phyloP scores from a whole-genome alignment of 805 yeast species.

The Ogataea pignaliae region DNA sequence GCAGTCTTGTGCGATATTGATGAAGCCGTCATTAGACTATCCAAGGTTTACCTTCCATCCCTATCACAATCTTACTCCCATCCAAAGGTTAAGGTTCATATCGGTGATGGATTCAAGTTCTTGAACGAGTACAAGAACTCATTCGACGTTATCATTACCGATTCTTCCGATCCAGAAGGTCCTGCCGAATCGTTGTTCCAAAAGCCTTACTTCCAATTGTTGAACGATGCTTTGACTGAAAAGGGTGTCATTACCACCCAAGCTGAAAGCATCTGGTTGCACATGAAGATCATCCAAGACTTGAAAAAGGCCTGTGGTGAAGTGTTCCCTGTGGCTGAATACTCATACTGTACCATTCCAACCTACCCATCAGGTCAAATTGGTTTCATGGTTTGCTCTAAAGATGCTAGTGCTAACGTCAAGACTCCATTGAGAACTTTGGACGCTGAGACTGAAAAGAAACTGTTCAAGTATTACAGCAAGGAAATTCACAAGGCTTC shows the following conservation, averaged over 20 bases:
- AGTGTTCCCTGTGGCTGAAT: conserved; percentile 89
- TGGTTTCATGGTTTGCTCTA: conserved; percentile 96
- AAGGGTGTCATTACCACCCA: conserved; percentile 91
- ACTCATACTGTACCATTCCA: conserved; percentile 90
- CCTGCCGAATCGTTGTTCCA: conserved; percentile 95
- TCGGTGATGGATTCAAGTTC: conserved; percentile 98
- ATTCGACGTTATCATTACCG: conserved; percentile 94
- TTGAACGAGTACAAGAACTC: conserved; percentile 70
- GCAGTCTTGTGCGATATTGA: conserved; percentile 94
- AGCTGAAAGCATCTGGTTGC: conserved; percentile 94
- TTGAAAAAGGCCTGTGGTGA: conserved; percentile 76
- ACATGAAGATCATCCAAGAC: conserved; percentile 75
- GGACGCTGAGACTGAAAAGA: conserved; percentile 54
- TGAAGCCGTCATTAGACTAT: conserved; percentile 82
- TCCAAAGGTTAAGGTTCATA: conserved; percentile 85
- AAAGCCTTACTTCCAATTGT: conserved; percentile 81
- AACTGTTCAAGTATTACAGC: conserved; percentile 78
- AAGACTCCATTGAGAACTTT: conserved; percentile 64
- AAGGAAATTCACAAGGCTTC: conserved; percentile 81
- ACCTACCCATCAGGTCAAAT: conserved; percentile 97
- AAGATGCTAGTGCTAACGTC: conserved; percentile 62
- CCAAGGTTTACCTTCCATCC: conserved; percentile 83
- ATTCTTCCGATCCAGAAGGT: conserved; percentile 97
- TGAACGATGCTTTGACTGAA: conserved; percentile 83
- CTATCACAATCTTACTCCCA: conserved; percentile 81